These are phyloP conservation scores for Kodamaea restingae DNA, from an alignment of 805 yeast species.

Conservation along the genomic window DNA sequence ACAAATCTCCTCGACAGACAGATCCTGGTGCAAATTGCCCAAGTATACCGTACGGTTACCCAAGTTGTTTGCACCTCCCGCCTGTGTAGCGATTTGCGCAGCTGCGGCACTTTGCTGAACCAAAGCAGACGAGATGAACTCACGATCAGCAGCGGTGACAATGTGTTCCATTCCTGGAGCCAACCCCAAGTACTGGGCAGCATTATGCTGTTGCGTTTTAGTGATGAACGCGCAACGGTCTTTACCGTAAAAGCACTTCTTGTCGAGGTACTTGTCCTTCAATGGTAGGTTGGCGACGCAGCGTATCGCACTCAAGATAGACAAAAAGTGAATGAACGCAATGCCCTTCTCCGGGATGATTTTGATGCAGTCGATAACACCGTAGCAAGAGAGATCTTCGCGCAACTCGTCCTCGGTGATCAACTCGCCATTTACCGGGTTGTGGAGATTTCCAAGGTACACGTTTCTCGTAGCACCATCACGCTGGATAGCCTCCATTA, in stretches of 20 bases:
- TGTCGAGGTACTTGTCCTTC: conserved; percentile 62
- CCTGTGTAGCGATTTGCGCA: conserved; percentile 92
- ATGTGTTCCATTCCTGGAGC: conserved; percentile 86
- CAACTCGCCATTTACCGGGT: conserved; percentile 43
- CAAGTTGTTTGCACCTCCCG: conserved; percentile 87
- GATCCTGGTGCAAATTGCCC: conserved; percentile 85
- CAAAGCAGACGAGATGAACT: conserved; percentile 64
- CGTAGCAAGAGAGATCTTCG: conserved; percentile 66
- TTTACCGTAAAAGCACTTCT: conserved; percentile 86
- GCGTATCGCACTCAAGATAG: conserved; percentile 80
- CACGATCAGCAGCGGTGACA: conserved; percentile 65
- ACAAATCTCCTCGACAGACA: conserved; percentile 89
- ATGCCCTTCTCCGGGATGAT: conserved; percentile 75
- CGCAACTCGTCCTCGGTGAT: conserved; percentile 62
- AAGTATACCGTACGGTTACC: conserved; percentile 93
- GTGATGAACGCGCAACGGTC: conserved; percentile 94
- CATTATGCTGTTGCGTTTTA: conserved; percentile 93
- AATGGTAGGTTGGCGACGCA: conserved; percentile 74
- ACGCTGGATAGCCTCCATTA: conserved; percentile 68
- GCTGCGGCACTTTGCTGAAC: conserved; percentile 96
- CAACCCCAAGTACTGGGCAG: conserved; percentile 89
- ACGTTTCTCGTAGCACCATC: conserved; percentile 94
- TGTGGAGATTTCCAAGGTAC: conserved; percentile 75
- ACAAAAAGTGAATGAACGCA: conserved; percentile 87
- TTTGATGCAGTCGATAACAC: conserved; percentile 81